Evolutionary conservation across 2,329 filamentous ascomycete genomes (phyloP).

Genomic region (Escovopsis sp.): DNA sequence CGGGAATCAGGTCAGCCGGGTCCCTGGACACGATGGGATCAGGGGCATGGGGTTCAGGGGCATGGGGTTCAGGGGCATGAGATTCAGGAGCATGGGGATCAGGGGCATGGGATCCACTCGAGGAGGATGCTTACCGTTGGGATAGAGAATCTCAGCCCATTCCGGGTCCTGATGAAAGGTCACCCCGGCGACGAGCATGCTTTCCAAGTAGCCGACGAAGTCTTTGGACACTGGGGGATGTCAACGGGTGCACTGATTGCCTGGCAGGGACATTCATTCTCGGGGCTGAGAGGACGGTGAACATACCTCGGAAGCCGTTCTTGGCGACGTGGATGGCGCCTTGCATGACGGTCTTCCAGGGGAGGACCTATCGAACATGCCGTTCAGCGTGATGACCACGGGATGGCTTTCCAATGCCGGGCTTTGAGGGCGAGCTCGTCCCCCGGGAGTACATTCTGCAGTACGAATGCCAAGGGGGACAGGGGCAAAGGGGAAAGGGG

Average conservation of each 20-base stretch:
- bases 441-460: too few relatives aligned
- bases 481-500: neutral
- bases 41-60: too few relatives aligned
- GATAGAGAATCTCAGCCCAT: slow-evolving; percentile 82
- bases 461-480: too few relatives aligned
- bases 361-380: slow-evolving; percentile 27
- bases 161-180: slow-evolving; percentile 58
- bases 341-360: slow-evolving; percentile 56
- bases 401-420: neutral
- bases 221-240: slow-evolving; percentile 46
- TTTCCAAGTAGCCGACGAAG: slow-evolving; percentile 56
- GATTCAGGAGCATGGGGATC: too few relatives aligned
- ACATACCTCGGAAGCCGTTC: slow-evolving; percentile 45
- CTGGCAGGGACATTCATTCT: neutral
- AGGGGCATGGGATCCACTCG: too few relatives aligned
- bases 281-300: neutral
- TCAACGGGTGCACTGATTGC: neutral
- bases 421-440: too few relatives aligned
- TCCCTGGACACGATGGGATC: too few relatives aligned
- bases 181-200: slow-evolving; percentile 17
- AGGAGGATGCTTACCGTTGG: slow-evolving; percentile 38
- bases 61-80: too few relatives aligned
- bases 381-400: neutral
- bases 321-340: slow-evolving; percentile 62
- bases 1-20: too few relatives aligned